Conservation (phyloP, 768 basidiomycete genomes). For the Clavaria fumosa region DNA sequence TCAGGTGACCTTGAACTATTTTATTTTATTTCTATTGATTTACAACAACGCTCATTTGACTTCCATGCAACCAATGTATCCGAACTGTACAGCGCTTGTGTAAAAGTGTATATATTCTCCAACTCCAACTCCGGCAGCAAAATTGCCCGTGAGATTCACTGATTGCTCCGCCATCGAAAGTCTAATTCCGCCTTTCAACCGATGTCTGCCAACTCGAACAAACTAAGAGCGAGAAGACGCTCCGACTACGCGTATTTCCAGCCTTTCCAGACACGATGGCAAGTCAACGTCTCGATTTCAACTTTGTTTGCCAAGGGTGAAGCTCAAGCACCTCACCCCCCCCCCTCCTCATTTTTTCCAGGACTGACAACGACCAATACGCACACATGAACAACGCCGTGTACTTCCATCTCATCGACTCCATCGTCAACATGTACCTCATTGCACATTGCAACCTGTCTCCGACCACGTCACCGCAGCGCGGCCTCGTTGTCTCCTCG, state of each 20-base stretch:
- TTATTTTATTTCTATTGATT: slow-evolving; percentile 92
- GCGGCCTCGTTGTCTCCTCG: slow-evolving; percentile 70
- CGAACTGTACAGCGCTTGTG: slow-evolving; percentile 73
- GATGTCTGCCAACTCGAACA: neutral
- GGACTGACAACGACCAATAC: slow-evolving; percentile 84
- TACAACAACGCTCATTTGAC: slow-evolving; percentile 98
- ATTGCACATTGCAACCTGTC: slow-evolving; percentile 43
- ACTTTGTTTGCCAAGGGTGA: neutral
- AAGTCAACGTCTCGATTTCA: slow-evolving; percentile 10
- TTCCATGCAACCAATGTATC: too few relatives aligned
- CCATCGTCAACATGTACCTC: slow-evolving; percentile 67
- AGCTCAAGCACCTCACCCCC: neutral
- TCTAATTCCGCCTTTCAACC: neutral
- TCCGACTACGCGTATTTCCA: slow-evolving; percentile 46
- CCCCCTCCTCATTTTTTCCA: slow-evolving; percentile 14
- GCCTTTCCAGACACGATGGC: slow-evolving; percentile 60
- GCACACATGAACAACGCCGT: slow-evolving; percentile 68
- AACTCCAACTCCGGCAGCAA: slow-evolving; percentile 82
- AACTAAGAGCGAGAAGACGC: slow-evolving; percentile 19
- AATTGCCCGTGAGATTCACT: slow-evolving; percentile 83
- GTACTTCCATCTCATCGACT: slow-evolving; percentile 74
- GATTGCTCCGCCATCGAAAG: slow-evolving; percentile 60
- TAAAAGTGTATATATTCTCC: too few relatives aligned
- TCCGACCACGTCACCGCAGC: slow-evolving; percentile 35
- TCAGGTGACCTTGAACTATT: too few relatives aligned